Conservation (phyloP, 2,329 filamentous ascomycete genomes). For the Neopestalotiopsis sp. region DNA sequence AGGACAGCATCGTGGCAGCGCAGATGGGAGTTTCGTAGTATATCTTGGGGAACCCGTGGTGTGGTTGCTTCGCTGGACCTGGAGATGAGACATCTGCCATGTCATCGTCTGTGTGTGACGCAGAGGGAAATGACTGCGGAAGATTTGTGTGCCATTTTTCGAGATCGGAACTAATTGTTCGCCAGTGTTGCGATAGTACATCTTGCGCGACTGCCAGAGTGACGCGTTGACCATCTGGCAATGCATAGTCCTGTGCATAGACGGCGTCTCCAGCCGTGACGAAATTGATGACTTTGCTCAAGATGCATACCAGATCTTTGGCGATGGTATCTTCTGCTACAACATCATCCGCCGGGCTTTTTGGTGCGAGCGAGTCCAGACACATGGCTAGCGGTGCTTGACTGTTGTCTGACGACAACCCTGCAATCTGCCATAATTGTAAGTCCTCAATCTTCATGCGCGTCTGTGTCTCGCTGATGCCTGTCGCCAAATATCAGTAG, state of each 20-base stretch:
- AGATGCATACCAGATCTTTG: constrained; percentile 70
- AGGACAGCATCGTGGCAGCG: constrained; percentile 69
- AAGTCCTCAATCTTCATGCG: neutral
- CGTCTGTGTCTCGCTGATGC: neutral
- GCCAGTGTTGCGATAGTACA: neutral
- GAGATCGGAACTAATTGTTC: neutral
- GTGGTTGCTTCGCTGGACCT: constrained; percentile 53
- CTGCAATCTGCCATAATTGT: neutral
- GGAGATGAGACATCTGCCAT: too few relatives aligned
- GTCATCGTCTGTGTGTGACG: too few relatives aligned
- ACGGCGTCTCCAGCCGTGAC: constrained; percentile 62
- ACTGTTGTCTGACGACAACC: neutral
- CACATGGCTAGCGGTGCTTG: neutral
- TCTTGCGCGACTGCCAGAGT: constrained; percentile 41
- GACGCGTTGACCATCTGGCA: constrained; percentile 41
- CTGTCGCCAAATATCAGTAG: neutral
- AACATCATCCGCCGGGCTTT: constrained; percentile 33
- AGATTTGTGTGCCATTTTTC: neutral
- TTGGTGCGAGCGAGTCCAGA: too few relatives aligned
- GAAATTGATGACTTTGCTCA: constrained; percentile 71
- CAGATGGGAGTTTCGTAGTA: constrained; percentile 71
- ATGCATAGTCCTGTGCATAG: constrained; percentile 37
- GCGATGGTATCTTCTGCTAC: constrained; percentile 69
- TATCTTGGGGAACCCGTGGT: constrained; percentile 58
- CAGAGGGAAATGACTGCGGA: too few relatives aligned